Conservation (phyloP, 768 basidiomycete species). For the Cystofilobasidium capitatum region DNA sequence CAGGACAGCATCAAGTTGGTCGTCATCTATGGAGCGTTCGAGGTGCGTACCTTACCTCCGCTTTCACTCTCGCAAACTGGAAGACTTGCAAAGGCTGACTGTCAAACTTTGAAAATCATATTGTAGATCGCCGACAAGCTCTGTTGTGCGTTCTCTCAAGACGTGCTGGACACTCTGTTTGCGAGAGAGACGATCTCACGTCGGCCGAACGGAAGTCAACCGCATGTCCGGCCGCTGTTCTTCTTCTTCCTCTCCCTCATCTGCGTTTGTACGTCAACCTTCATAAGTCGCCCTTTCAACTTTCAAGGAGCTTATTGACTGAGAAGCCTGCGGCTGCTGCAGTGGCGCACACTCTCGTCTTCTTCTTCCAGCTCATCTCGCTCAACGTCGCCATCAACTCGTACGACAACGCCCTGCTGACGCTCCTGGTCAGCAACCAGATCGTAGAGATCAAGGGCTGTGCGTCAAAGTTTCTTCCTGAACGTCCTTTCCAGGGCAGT, state of each 20-base stretch:
- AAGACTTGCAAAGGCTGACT: neutral
- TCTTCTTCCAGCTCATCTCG: constrained; percentile 88
- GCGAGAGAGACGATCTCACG: constrained; percentile 77
- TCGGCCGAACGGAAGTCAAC: constrained; percentile 47
- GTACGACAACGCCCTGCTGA: constrained; percentile 89
- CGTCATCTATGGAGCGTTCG: constrained; percentile 96
- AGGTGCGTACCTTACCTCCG: constrained; percentile 50
- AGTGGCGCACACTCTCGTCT: constrained; percentile 87
- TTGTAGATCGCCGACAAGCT: constrained; percentile 82
- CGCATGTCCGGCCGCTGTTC: constrained; percentile 58
- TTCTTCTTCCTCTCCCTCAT: constrained; percentile 72
- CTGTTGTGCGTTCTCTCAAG: constrained; percentile 93
- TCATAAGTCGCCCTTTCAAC: neutral
- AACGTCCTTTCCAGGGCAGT: neutral
- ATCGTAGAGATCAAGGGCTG: constrained; percentile 99
- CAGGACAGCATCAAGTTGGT: constrained; percentile 98
- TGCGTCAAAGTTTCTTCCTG: constrained; percentile 19
- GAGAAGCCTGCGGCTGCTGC: neutral
- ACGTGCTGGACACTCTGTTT: constrained; percentile 91
- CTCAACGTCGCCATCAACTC: constrained; percentile 97
- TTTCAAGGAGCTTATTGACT: neutral
- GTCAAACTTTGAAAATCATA: neutral
- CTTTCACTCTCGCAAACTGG: neutral
- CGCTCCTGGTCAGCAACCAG: constrained; percentile 89
- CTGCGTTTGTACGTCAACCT: constrained; percentile 59